Evolutionary conservation across 257 asterid species (phyloP).

Genomic region (Solanum gracilifrons): DNA sequence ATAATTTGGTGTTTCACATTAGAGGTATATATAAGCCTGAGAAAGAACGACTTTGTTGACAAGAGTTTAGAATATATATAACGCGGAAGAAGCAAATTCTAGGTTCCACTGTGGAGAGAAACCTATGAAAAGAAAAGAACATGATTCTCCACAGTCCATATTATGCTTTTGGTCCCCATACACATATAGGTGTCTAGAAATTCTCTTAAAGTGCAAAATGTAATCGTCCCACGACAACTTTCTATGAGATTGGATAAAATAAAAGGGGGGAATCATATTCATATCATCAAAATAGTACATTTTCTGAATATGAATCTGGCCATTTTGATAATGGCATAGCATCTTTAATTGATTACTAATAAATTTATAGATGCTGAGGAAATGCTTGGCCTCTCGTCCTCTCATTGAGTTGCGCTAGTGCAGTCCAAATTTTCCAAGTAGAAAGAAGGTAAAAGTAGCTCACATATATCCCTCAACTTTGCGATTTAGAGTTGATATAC

Average conservation of each 20-base stretch:
- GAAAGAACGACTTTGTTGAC: too few relatives aligned
- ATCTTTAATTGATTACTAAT: background rate
- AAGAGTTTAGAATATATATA: background rate
- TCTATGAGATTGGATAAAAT: background rate
- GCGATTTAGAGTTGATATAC: background rate
- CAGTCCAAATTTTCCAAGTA: background rate
- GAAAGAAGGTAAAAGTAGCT: background rate
- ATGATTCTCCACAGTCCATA: constrained; percentile 27
- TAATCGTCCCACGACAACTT: background rate
- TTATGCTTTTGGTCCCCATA: background rate
- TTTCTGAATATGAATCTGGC: background rate
- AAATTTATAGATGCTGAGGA: background rate
- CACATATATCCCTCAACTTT: background rate
- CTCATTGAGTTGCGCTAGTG: background rate
- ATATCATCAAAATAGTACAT: background rate
- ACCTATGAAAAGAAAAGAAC: constrained; percentile 30
- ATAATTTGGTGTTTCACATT: background rate
- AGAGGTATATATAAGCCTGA: constrained; percentile 14
- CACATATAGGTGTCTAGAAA: background rate
- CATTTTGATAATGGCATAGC: background rate
- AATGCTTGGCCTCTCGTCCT: background rate
- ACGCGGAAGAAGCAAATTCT: constrained; percentile 15
- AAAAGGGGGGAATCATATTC: background rate
- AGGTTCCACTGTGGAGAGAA: constrained; percentile 41
- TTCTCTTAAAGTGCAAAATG: background rate